A percentile compares a stretch with the other conserved stretches of the same genome.
phyloP scores from a whole-genome alignment of 192 early-diverging fungal species.

The Coemansia sp. region DNA sequence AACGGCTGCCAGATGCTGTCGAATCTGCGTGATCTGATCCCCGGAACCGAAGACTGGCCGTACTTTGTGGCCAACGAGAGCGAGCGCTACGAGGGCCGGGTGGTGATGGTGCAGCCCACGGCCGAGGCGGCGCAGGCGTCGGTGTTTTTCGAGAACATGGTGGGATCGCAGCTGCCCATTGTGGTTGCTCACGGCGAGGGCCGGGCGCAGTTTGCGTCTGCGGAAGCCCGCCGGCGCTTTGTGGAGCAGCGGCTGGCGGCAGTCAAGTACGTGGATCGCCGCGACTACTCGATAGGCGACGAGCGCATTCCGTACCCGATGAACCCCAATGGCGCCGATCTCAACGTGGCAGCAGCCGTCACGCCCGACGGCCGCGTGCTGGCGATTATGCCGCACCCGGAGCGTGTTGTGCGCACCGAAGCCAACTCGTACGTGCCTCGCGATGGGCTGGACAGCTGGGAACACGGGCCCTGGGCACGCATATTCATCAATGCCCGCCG shows the following conservation, averaged over 20 bases:
- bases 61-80: conserved; percentile 86
- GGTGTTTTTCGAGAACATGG: conserved; percentile 92
- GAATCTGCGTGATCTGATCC: conserved; percentile 80
- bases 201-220: conserved; percentile 69
- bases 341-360: conserved; percentile 84
- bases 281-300: conserved; percentile 55
- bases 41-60: conserved; percentile 85
- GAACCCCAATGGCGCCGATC: conserved; percentile 94
- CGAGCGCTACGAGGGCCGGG: conserved; percentile 95
- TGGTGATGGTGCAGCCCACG: conserved; percentile 62
- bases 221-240: conserved; percentile 46
- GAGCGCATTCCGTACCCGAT: conserved; percentile 81
- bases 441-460: conserved; percentile 26
- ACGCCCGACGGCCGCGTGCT: conserved; percentile 85
- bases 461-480: conserved; percentile 81
- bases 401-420: conserved; percentile 80
- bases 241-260: conserved; percentile 59
- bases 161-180: conserved; percentile 85
- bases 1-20: conserved; percentile 99
- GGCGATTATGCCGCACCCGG: conserved; percentile 98
- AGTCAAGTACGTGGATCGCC: conserved; percentile 81
- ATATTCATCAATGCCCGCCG: conserved; percentile 90
- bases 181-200: conserved; percentile 98
- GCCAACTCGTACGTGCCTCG: conserved; percentile 86
- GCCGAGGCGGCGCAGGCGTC: conserved; percentile 19